Conservation (phyloP, 345 rosid genomes). For the Salix purpurea region DNA sequence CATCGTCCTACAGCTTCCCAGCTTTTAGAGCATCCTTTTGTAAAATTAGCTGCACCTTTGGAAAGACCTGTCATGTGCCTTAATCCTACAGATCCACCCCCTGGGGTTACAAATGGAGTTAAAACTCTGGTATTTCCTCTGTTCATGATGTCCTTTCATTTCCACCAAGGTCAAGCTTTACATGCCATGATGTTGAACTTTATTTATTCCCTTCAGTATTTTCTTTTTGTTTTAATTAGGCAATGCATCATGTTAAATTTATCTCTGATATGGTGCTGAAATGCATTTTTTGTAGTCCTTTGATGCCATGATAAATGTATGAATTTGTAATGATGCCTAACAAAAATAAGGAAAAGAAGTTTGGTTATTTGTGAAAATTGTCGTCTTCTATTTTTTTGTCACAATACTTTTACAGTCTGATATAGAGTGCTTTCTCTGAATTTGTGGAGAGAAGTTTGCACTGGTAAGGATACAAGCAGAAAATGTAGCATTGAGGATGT, state of each 20-base stretch:
- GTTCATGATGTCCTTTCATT: background rate
- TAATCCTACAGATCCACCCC: slow-evolving; percentile 40
- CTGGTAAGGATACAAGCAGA: background rate
- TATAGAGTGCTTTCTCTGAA: background rate
- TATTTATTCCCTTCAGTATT: background rate
- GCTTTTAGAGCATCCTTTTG: slow-evolving; percentile 63
- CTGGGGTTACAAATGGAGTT: slow-evolving; percentile 40
- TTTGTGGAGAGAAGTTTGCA: background rate
- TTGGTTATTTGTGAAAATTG: background rate
- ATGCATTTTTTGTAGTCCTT: background rate
- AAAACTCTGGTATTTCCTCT: slow-evolving; percentile 49
- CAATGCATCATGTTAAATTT: background rate
- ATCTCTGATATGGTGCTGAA: background rate
- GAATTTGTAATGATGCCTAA: background rate
- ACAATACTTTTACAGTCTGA: background rate
- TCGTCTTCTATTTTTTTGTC: background rate
- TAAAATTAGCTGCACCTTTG: slow-evolving; percentile 46
- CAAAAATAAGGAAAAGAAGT: background rate
- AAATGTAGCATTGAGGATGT: background rate
- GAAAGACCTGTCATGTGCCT: slow-evolving; percentile 43
- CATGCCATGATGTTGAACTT: background rate
- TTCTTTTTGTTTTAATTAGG: background rate
- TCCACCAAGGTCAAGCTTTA: background rate
- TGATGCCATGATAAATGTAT: background rate
- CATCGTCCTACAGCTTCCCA: slow-evolving; percentile 53